phyloP scores from a whole-genome alignment of 495 filamentous ascomycete species.

The Talaromyces nanjingensis region DNA sequence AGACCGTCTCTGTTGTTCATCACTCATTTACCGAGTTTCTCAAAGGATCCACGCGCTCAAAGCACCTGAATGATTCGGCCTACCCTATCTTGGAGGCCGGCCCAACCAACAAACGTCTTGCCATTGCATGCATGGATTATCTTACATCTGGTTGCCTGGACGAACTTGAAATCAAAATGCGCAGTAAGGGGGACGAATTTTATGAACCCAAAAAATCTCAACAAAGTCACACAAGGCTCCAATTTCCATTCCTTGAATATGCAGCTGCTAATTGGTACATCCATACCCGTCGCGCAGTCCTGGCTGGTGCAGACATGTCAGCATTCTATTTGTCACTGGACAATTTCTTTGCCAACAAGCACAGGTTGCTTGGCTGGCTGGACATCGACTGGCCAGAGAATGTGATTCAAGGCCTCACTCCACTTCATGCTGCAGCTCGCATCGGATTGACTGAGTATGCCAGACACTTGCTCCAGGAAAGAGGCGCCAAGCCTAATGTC shows the following conservation, averaged over 20 bases:
- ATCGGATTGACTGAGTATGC: conserved; percentile 14
- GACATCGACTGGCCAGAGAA: conserved; percentile 13
- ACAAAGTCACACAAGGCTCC: conserved; percentile 5
- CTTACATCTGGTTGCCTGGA: conserved; percentile 16
- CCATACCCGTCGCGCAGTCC: conserved; percentile 11
- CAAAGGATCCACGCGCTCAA: conserved; percentile 9
- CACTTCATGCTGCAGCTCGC: conserved; percentile 16
- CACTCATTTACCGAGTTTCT: conserved; percentile 50
- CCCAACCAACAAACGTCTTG: conserved; percentile 14
- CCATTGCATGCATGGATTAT: conserved; percentile 14
- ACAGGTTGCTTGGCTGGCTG: conserved; percentile 12
- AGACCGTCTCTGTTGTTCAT: conserved; percentile 43
- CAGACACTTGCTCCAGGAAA: conserved; percentile 11
- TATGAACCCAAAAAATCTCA: neutral
- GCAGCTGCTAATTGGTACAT: conserved; percentile 16
- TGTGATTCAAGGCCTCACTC: conserved; percentile 10
- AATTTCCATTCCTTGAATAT: conserved; percentile 20
- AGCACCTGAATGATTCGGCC: neutral
- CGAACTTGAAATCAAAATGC: conserved; percentile 9
- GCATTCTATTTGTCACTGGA: conserved; percentile 11
- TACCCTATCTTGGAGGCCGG: conserved; percentile 9
- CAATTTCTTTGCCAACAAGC: conserved; percentile 9
- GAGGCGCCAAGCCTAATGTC: conserved; percentile 10
- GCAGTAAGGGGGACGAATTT: neutral
- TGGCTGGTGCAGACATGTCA: conserved; percentile 9